Evolutionary conservation across 805 yeast genomes (phyloP), one percentile per base, ranked within the genome.

Genomic region (Barnettozyma siamensis): DNA sequence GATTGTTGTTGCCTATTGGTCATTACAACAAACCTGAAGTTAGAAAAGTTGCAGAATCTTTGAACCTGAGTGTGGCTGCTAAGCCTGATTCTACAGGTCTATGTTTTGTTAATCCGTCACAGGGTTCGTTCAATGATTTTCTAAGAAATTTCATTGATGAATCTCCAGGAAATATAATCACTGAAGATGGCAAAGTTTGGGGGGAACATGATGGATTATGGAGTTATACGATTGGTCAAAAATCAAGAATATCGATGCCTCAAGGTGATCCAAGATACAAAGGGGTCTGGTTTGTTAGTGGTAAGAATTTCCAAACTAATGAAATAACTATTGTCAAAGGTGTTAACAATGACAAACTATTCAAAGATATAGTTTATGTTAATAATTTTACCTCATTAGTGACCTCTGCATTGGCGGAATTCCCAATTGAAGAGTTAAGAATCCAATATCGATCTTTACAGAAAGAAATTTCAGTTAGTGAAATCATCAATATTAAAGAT

Each of bases 161-260:
- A 2, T 69, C 69, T 7, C 88, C 88, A 1, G 99, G 98, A 0
- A 73, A 84, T 45, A 77, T 93, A 8, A 70, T 87, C n/a, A 83
- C 89, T 0, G 76, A 73, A 42, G 83, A 77, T 42, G 95, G 95
- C 5, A 66, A 63, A 39, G 69, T 77, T 0, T 88, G 93, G 77
- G 98, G 96, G 0, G 53, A 60, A 36, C 99, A 93, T 60, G 65
- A 73, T 21, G 99, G 99, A 0, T 58, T 93, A 9, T 93, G 98
- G 98, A 78, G 84, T 35, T 91, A 87, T n/a, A 93, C 99, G 0
- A 78, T 91, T 18, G 99, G 99, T 0, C 98, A 93, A 63, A 76
- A 80, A 47, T 33, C 37, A 15, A 79, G 89, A 4, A 63, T 88
- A 2, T 72, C 87, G 1, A 75, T 91, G 85, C 97, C 97, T 0